Conservation (phyloP, 2,329 filamentous ascomycete genomes). For the Exophiala sp. region DNA sequence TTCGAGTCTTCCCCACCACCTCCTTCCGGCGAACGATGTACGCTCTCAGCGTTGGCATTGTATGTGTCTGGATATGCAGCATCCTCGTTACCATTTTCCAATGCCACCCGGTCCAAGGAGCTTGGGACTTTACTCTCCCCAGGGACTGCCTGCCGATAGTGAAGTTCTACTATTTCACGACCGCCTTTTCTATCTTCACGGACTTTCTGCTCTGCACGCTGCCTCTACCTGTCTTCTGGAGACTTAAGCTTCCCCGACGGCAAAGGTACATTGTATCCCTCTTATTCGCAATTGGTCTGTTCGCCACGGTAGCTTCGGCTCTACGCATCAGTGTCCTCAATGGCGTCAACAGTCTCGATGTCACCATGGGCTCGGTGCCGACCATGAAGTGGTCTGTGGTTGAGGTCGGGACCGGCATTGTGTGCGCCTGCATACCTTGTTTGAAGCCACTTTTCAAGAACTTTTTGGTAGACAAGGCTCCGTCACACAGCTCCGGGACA, state of each 20-base stretch:
- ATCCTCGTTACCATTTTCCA: conserved; percentile 44
- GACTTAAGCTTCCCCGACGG: conserved; percentile 43
- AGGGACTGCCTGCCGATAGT: conserved; percentile 45
- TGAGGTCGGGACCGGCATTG: conserved; percentile 40
- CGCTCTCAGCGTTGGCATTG: conserved; percentile 20
- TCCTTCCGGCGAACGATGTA: conserved; percentile 22
- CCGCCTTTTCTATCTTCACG: conserved; percentile 56
- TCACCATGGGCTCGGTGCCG: conserved; percentile 36
- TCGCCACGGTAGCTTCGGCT: conserved; percentile 45
- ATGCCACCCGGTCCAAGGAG: conserved; percentile 39
- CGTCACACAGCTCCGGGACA: conserved; percentile 11
- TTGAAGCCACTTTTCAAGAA: conserved; percentile 41
- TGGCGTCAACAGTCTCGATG: conserved; percentile 33
- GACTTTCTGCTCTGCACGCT: conserved; percentile 52
- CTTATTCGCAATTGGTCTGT: conserved; percentile 49
- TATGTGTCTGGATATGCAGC: conserved; percentile 33
- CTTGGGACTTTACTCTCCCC: conserved; percentile 36
- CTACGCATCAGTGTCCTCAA: conserved; percentile 45
- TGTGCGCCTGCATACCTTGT: conserved; percentile 41
- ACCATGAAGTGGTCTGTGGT: conserved; percentile 46
- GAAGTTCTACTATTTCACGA: conserved; percentile 49
- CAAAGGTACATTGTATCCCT: conserved; percentile 46
- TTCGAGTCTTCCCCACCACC: conserved; percentile 32
- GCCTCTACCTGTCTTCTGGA: conserved; percentile 45
- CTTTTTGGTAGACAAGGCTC: conserved; percentile 35